A percentile compares a stretch with the other conserved stretches of the same genome.
Conservation (phyloP, 495 filamentous ascomycete species). For the Penicillium angulare region DNA sequence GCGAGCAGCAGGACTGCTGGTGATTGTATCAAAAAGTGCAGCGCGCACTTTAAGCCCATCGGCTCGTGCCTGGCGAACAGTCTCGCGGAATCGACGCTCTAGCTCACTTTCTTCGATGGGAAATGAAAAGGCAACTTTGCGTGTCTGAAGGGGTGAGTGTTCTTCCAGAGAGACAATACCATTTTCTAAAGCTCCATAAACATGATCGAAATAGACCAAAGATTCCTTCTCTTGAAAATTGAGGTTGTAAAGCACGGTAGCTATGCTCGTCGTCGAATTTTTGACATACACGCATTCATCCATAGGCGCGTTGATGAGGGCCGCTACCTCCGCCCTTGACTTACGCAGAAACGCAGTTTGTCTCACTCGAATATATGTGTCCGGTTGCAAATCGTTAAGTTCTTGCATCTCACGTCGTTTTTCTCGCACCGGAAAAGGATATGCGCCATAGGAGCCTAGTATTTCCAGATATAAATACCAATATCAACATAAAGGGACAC, state of each 20-base stretch:
- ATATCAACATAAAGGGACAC: too few relatives aligned
- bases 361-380: slow-evolving; percentile 68
- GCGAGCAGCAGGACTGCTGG: slow-evolving; percentile 69
- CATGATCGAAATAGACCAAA: slow-evolving; percentile 66
- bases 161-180: slow-evolving; percentile 68
- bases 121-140: slow-evolving; percentile 49
- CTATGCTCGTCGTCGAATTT: slow-evolving; percentile 79
- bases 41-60: slow-evolving; percentile 51
- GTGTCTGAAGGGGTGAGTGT: slow-evolving; percentile 37
- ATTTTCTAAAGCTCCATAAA: slow-evolving; percentile 76
- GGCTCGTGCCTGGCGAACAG: slow-evolving; percentile 38
- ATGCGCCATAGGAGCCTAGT: slow-evolving; percentile 76
- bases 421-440: slow-evolving; percentile 58
- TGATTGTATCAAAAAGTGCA: slow-evolving; percentile 78
- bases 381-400: slow-evolving; percentile 60
- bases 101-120: slow-evolving; percentile 62
- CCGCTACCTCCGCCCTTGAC: slow-evolving; percentile 62
- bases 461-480: too few relatives aligned
- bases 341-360: slow-evolving; percentile 58
- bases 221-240: slow-evolving; percentile 57
- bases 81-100: slow-evolving; percentile 48
- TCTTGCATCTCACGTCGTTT: slow-evolving; percentile 58
- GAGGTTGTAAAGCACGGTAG: slow-evolving; percentile 75
- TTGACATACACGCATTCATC: slow-evolving; percentile 71
- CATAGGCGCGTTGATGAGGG: slow-evolving; percentile 57